Evolutionary conservation across 2,329 filamentous ascomycete species (phyloP), one percentile per base, ranked within the genome.

Genomic region (Periconia digitata): DNA sequence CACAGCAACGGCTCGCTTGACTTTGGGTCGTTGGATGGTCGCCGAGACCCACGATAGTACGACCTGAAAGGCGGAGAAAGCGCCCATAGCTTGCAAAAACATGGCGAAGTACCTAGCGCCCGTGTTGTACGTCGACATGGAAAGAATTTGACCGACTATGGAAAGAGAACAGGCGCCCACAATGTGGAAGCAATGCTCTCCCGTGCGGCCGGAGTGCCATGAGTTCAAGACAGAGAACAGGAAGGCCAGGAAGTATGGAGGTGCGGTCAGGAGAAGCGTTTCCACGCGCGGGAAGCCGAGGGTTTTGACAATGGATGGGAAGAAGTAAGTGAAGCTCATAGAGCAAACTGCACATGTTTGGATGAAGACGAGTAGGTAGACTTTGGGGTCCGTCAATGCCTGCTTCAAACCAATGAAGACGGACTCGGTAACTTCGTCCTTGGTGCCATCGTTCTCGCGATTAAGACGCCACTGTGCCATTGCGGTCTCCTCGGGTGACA

Each of bases 81-180:
- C 55, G 12, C 55, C 55, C 50, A 55, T 53, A 1, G 55, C 55
- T 16, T 57, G 55, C 10, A 85, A 66, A 54, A 85, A 85, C 75
- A 85, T 83, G 54, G 81, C 83, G 50, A 85, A 83, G 70, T 83
- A 85, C 2, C 81, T 75, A 0, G 76, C 77, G 0, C 75, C 80
- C 0, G 76, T 71, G 2, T 73, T 75, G 0, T 76, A 76, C 0
- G 80, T 79, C 0, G 72, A 74, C 6, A 79, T 79, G 7, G 76
- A 79, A 18, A 60, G 51, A 37, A 56, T 54, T 32, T 58, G 54
- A 4, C 55, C 54, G 8, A 50, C 39, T 0, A 53, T 49, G 8
- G 55, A 59, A 20, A 59, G 53, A 20, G 51, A 38, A n/a, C 55
- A 58, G 1, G 53, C 55, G 1, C 45, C 43, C 1, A 58, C 53